A percentile compares a stretch with the other conserved stretches of the same genome.
These are phyloP conservation scores for Spizellomyces punctatus DNA, from an alignment of 192 early-diverging fungal species.

Conservation along the genomic window DNA sequence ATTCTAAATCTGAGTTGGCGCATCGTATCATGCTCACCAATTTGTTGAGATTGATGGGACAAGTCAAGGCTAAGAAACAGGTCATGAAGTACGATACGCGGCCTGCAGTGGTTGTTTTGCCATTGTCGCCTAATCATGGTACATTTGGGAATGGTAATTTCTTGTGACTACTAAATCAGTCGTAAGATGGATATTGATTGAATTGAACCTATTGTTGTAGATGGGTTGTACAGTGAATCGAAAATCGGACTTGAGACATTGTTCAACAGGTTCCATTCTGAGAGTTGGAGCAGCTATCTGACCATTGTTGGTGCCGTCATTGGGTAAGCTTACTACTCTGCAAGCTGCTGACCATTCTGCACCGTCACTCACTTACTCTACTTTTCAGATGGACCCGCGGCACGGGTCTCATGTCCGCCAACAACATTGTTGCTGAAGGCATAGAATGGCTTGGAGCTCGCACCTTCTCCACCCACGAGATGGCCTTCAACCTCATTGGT, in stretches of 20 bases:
- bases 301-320: slow-evolving; percentile 90
- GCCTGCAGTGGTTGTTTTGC: slow-evolving; percentile 84
- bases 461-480: slow-evolving; percentile 89
- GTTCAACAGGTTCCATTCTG: slow-evolving; percentile 88
- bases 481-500: slow-evolving; percentile 92
- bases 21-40: slow-evolving; percentile 96
- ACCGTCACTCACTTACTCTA: too few relatives aligned
- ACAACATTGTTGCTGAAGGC: slow-evolving; percentile 87
- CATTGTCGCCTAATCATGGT: slow-evolving; percentile 96
- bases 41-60: slow-evolving; percentile 81
- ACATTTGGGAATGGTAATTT: slow-evolving; percentile 71
- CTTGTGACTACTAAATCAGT: not conserved
- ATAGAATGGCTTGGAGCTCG: slow-evolving; percentile 85
- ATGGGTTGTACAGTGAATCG: slow-evolving; percentile 93
- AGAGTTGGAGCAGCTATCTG: slow-evolving; percentile 86
- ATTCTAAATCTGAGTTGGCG: slow-evolving; percentile 86
- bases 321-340: slow-evolving; percentile 41
- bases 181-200: not conserved
- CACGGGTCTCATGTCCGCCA: slow-evolving; percentile 91
- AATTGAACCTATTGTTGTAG: slow-evolving; percentile 31
- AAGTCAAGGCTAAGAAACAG: slow-evolving; percentile 83
- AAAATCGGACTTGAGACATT: slow-evolving; percentile 93
- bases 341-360: too few relatives aligned
- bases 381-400: slow-evolving; percentile 81
- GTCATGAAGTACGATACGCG: slow-evolving; percentile 75